These are phyloP conservation scores for Pelargonium myrrhifolium DNA, from an alignment of 441 rosid genomes.

Conservation along the genomic window DNA sequence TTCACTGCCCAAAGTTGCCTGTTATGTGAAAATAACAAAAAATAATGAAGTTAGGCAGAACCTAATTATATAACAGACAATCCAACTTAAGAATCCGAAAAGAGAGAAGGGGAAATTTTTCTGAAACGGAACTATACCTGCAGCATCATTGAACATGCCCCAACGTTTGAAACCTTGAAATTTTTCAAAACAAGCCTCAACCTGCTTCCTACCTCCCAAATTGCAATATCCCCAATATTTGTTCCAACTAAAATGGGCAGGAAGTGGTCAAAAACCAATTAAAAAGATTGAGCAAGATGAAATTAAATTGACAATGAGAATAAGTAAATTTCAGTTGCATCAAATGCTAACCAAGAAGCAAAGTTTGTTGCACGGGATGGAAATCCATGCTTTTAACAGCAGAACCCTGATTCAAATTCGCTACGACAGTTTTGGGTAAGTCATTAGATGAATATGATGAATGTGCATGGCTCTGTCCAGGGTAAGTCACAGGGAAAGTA, in stretches of 20 bases:
- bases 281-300: too few relatives aligned
- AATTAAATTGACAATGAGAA: not conserved
- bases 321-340: conserved; percentile 7
- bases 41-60: not conserved
- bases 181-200: conserved; percentile 49
- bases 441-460: conserved; percentile 60
- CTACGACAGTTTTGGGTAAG: conserved; percentile 58
- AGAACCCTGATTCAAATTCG: conserved; percentile 53
- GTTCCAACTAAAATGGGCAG: conserved; percentile 59
- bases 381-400: conserved; percentile 79
- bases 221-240: conserved; percentile 52
- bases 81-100: not conserved
- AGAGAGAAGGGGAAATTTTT: conserved; percentile 5
- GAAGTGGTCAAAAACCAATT: conserved; percentile 2
- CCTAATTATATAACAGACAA: conserved; percentile 16
- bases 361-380: conserved; percentile 58
- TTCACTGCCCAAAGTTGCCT: conserved; percentile 60
- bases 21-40: not conserved
- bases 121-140: conserved; percentile 43
- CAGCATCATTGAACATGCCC: conserved; percentile 40
- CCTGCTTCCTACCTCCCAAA: conserved; percentile 72
- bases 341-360: conserved; percentile 55
- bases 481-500: conserved; percentile 52
- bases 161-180: conserved; percentile 64
- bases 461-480: conserved; percentile 60